Percentiles rank a stretch among this genome's conserved stretches.
phyloP scores from a whole-genome alignment of 306 rosid genomes.

The Abrus precatorius region DNA sequence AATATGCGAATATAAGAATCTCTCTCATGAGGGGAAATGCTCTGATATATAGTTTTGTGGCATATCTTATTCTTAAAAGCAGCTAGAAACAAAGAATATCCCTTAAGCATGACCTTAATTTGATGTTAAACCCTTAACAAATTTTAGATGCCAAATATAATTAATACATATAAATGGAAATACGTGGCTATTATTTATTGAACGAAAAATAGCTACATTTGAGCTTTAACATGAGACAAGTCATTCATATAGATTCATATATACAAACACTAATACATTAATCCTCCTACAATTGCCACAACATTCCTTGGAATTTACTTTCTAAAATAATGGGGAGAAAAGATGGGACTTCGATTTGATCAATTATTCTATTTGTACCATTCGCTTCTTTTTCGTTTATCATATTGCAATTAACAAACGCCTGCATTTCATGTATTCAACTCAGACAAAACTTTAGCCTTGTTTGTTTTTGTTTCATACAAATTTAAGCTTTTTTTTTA shows the following conservation, averaged over 20 bases:
- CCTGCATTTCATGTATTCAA: too few species aligned
- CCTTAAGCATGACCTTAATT: not conserved
- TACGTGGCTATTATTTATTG: not conserved
- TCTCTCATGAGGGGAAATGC: not conserved
- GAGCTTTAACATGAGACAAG: not conserved
- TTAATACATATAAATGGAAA: not conserved
- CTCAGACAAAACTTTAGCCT: too few species aligned
- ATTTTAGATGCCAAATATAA: not conserved
- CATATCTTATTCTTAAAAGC: not conserved
- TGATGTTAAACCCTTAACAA: not conserved
- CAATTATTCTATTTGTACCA: not conserved
- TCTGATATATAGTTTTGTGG: not conserved
- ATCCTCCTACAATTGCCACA: not conserved
- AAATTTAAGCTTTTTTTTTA: too few species aligned
- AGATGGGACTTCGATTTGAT: not conserved
- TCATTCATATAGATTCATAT: not conserved
- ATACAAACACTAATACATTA: too few species aligned
- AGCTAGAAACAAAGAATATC: constrained; percentile 5
- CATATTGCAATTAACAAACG: not conserved
- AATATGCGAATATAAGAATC: constrained; percentile 21
- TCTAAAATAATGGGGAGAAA: not conserved
- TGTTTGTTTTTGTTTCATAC: too few species aligned
- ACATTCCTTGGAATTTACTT: not conserved
- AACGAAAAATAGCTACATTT: not conserved
- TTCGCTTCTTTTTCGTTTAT: not conserved